These are phyloP conservation scores for Trichoderma sp. DNA, from an alignment of 2,329 filamentous ascomycete species.

Conservation along the genomic window DNA sequence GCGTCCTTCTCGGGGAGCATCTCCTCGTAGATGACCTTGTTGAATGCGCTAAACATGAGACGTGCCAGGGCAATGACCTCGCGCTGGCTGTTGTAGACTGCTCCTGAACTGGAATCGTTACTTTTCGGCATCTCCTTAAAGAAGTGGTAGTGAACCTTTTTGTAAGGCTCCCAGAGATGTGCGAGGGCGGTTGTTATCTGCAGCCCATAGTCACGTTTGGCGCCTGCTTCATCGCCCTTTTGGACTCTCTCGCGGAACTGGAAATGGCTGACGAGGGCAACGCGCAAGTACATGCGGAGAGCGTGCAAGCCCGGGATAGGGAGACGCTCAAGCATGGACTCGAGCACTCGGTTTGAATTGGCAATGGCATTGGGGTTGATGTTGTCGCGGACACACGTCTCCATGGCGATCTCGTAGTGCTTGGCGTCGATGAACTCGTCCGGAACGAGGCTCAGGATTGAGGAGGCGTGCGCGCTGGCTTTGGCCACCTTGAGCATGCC, in stretches of 20 bases:
- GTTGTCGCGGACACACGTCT: constrained; percentile 72
- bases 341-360: constrained; percentile 65
- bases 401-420: constrained; percentile 73
- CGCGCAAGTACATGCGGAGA: constrained; percentile 58
- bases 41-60: constrained; percentile 48
- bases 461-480: constrained; percentile 62
- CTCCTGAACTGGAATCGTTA: constrained; percentile 23
- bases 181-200: constrained; percentile 55
- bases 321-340: constrained; percentile 55
- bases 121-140: constrained; percentile 36
- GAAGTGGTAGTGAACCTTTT: constrained; percentile 41
- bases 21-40: constrained; percentile 46
- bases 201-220: constrained; percentile 48
- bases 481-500: constrained; percentile 66
- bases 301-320: constrained; percentile 51
- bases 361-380: constrained; percentile 70
- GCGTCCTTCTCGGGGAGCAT: constrained; percentile 42
- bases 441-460: constrained; percentile 60
- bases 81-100: constrained; percentile 40
- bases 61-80: constrained; percentile 50
- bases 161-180: constrained; percentile 54
- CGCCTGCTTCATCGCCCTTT: constrained; percentile 37
- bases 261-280: constrained; percentile 52
- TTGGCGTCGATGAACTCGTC: constrained; percentile 46
- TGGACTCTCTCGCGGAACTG: constrained; percentile 40